These are phyloP conservation scores for Aspergillus pseudoviridinutans DNA, from an alignment of 2,329 filamentous ascomycete species.

Conservation along the genomic window DNA sequence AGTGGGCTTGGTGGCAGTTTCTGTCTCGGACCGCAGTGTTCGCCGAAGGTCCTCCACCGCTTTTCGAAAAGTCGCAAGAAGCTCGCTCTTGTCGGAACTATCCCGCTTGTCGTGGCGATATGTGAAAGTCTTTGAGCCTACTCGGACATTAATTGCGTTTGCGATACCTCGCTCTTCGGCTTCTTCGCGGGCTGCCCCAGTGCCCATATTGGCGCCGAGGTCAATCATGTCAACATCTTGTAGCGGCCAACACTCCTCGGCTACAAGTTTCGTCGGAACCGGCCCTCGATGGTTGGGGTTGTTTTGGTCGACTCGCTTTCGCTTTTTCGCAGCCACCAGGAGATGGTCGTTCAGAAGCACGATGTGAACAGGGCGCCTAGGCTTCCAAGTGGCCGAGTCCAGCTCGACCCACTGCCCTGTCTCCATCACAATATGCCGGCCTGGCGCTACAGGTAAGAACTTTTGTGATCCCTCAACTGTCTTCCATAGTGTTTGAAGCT, in stretches of 20 bases:
- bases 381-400: constrained; percentile 96
- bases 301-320: constrained; percentile 72
- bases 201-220: constrained; percentile 56
- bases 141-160: constrained; percentile 86
- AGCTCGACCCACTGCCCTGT: constrained; percentile 93
- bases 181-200: constrained; percentile 35
- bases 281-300: constrained; percentile 43
- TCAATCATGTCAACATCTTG: constrained; percentile 91
- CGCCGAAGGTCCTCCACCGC: constrained; percentile 89
- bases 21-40: constrained; percentile 77
- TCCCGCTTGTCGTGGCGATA: constrained; percentile 85
- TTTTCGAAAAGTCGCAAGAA: constrained; percentile 88
- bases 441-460: constrained; percentile 82
- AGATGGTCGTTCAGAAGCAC: constrained; percentile 94
- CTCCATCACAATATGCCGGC: constrained; percentile 91
- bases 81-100: constrained; percentile 69
- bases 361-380: constrained; percentile 80
- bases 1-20: constrained; percentile 76
- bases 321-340: constrained; percentile 85
- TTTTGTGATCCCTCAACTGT: constrained; percentile 97
- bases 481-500: constrained; percentile 83
- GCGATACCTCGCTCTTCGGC: constrained; percentile 59
- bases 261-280: constrained; percentile 70
- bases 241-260: constrained; percentile 90
- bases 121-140: constrained; percentile 87